Base-by-base conservation (phyloP, 2,329 filamentous ascomycete genomes). In the Ceratocystis lukuohia region DNA sequence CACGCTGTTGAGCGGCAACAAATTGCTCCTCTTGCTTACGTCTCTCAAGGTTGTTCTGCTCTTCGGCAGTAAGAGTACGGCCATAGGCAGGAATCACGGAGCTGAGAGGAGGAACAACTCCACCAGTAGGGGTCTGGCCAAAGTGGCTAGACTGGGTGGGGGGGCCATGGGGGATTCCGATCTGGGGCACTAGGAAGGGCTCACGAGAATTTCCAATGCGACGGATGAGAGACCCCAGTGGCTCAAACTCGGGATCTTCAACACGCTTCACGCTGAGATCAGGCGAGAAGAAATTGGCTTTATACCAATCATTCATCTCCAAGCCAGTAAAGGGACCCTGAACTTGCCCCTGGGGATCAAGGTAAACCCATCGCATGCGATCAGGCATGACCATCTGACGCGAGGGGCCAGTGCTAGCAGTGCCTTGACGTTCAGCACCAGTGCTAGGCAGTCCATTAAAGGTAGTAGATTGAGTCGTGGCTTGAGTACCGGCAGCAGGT, bases 271-370 rank as follows among this genome's bases (percentile, higher is more conserved):
- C 94, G 56, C 95, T 85, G 22, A 99, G 80, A 71, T 99, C 93
- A 0, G 93, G 87, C 0, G 91, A 96, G 76, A 99, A 99, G 78
- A 97, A 99, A 59, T 93, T 92, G 46, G 92, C 93, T 75, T 97
- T 97, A 77, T 97, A 99, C 94, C 94, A 99, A 72, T 99, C 95
- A 71, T 99, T 95, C 94, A 99, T 99, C 76, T 99, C 94, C 62
- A 99, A 79, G 1, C 94, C 94, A 48, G 91, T 96, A 77, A 94
- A 99, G 0, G 94, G 94, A 0, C 94, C 94, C 74, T 99, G 94
- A 5, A 91, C 87, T 69, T 90, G 88, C 25, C 91, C 91, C 73
- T 96, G 90, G 4, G 94, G 94, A 74, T 99, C 94, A 64, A 95
- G 86, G 74, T 99, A 99, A 20, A 96, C 93, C 94, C 94, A 99